Evolutionary conservation across 352 stramenopile genomes (phyloP), one percentile per base, ranked within the genome.

Genomic region (Phytopythium mirpurense): DNA sequence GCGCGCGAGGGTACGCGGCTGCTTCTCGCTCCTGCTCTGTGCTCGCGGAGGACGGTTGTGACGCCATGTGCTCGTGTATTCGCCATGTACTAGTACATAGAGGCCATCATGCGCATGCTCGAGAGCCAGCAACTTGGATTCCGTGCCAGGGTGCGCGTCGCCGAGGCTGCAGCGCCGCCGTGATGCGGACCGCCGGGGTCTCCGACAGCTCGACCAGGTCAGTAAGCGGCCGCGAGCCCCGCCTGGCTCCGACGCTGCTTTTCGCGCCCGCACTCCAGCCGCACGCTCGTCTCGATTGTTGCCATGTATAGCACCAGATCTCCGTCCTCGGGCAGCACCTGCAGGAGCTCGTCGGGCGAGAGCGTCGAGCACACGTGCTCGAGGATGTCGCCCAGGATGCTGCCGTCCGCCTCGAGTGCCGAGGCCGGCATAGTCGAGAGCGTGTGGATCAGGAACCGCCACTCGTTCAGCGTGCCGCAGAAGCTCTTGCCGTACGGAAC

Each of bases 261-360:
- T 52, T 78, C 59, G 11, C 68, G 65, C 6, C 61, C 56, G 18
- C 77, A 62, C 23, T 85, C 64, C 27, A 88, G 57, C 0, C 68
- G 72, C 42, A 86, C 67, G 44, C 73, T 87, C 40, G 68, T 62
- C 65, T 90, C 78, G 46, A 92, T 74, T 2, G 76, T 88, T 48
- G 76, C 74, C 60, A 92, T 86, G 58, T 88, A 92, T 27, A 88
- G 55, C 26, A 71, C 68, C 18, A 90, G 59, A 48, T 92, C 81
- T 9, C 78, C 80, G 36, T 91, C 79, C 53, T 92, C 83, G 12
- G 83, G 83, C 26, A 94, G 59, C 32, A 94, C 75, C 37, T 89
- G 64, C 4, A 94, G 68, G 19, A 92, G 50, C 23, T 94, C 83
- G 56, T 88, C 78, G 2, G 83, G 79, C 24, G 67, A 73, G 21